Evolutionary conservation across 257 asterid species (phyloP).

Genomic region (Ajuga chamaepitys): DNA sequence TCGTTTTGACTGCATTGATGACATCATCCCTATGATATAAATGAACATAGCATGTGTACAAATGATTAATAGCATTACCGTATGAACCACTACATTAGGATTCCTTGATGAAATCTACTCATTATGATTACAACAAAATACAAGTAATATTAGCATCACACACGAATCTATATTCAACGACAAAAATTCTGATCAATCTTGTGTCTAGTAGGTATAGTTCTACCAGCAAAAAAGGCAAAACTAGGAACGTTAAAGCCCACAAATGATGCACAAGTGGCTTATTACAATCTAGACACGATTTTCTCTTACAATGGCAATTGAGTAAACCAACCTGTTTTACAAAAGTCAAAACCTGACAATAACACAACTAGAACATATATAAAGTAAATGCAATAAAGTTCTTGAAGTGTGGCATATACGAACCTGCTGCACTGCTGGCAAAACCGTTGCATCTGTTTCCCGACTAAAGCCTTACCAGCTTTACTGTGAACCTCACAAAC

Average conservation of each 20-base stretch:
- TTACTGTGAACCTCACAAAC: slow-evolving; percentile 92
- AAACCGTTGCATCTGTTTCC: slow-evolving; percentile 49
- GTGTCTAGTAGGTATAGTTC: background rate
- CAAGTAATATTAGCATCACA: background rate
- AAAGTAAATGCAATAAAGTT: background rate
- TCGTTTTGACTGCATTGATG: background rate
- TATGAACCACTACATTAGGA: background rate
- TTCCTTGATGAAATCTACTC: background rate
- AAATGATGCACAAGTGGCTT: background rate
- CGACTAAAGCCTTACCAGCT: slow-evolving; percentile 60
- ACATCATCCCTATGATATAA: background rate
- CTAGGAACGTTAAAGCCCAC: no score
- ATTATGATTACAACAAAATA: background rate
- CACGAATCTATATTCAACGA: background rate
- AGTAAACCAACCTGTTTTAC: background rate
- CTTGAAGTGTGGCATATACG: background rate
- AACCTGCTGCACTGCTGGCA: slow-evolving; percentile 67
- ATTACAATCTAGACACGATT: background rate
- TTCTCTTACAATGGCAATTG: background rate
- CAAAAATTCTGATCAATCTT: background rate
- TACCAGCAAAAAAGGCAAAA: background rate
- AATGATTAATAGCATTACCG: background rate
- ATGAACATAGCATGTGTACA: background rate
- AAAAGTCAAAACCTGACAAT: background rate
- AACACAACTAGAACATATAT: background rate